phyloP scores from a whole-genome alignment of 2,329 filamentous ascomycete genomes.

The Arthrobotrys pseudoclavata region DNA sequence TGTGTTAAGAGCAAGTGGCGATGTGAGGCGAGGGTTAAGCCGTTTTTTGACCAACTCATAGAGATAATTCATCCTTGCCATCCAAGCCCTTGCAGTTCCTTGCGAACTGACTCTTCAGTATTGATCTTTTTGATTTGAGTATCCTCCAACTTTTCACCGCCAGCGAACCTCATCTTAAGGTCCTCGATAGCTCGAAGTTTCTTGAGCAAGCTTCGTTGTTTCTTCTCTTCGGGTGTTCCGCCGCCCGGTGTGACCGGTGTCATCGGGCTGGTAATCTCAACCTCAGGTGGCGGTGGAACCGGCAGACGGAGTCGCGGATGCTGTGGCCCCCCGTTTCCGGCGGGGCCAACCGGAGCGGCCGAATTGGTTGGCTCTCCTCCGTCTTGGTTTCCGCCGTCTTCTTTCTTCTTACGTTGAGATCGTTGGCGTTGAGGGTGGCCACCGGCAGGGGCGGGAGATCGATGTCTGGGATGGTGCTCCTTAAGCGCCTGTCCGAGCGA shows the following conservation, averaged over 20 bases:
- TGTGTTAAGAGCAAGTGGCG: background rate
- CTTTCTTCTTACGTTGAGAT: constrained; percentile 63
- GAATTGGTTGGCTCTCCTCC: constrained; percentile 60
- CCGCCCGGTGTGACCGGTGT: constrained; percentile 70
- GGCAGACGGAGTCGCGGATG: constrained; percentile 62
- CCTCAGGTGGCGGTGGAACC: constrained; percentile 63
- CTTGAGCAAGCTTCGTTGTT: constrained; percentile 91
- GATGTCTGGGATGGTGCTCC: constrained; percentile 52
- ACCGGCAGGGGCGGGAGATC: constrained; percentile 52
- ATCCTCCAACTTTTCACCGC: constrained; percentile 96
- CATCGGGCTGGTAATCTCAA: constrained; percentile 65
- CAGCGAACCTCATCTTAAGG: constrained; percentile 93
- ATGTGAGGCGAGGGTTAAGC: constrained; percentile 17
- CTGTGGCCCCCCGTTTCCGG: constrained; percentile 63
- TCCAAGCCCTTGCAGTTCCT: constrained; percentile 79
- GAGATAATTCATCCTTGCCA: constrained; percentile 65
- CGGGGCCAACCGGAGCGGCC: constrained; percentile 64
- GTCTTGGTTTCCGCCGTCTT: constrained; percentile 59
- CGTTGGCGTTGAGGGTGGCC: constrained; percentile 63
- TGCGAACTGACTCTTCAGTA: constrained; percentile 85
- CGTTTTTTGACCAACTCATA: background rate
- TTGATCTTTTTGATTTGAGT: constrained; percentile 99
- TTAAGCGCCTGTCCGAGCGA: constrained; percentile 56
- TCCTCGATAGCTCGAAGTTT: constrained; percentile 98
- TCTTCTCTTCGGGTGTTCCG: constrained; percentile 78